phyloP scores from a whole-genome alignment of 164 flowering plant species.

The Vitis amurensis region DNA sequence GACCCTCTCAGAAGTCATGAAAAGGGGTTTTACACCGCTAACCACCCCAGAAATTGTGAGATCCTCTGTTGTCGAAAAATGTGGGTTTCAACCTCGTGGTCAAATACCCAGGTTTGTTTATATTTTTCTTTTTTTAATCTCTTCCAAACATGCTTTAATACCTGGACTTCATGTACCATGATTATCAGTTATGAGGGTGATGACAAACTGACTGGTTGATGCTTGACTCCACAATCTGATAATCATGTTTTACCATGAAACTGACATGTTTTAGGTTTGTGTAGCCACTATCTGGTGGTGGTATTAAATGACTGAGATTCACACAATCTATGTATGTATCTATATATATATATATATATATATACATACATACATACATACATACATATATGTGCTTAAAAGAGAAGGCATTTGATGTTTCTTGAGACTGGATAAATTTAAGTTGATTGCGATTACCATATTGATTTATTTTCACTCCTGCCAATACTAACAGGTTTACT shows the following conservation, averaged over 20 bases:
- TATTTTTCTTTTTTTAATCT: not conserved
- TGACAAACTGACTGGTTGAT: not conserved
- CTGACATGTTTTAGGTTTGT: too few relatives aligned
- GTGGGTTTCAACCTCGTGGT: constrained; percentile 99
- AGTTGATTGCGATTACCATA: not conserved
- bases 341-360: too few relatives aligned
- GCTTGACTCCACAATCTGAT: too few relatives aligned
- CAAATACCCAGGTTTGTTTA: constrained; percentile 77
- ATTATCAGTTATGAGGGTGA: not conserved
- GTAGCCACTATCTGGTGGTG: too few relatives aligned
- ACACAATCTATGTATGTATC: too few relatives aligned
- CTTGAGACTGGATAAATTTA: not conserved
- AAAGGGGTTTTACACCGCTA: constrained; percentile 75
- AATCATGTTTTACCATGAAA: too few relatives aligned
- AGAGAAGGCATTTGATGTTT: too few relatives aligned
- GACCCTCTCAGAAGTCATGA: constrained; percentile 85
- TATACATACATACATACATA: too few relatives aligned
- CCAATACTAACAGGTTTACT: constrained; percentile 64
- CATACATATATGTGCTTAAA: too few relatives aligned
- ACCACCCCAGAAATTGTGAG: constrained; percentile 92
- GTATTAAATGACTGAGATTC: too few relatives aligned
- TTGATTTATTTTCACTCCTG: not conserved
- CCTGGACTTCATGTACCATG: not conserved
- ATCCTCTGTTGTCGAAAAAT: constrained; percentile 84
- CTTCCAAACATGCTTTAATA: not conserved